phyloP scores from a whole-genome alignment of 2,329 filamentous ascomycete species.

The Gnomoniopsis sp. region DNA sequence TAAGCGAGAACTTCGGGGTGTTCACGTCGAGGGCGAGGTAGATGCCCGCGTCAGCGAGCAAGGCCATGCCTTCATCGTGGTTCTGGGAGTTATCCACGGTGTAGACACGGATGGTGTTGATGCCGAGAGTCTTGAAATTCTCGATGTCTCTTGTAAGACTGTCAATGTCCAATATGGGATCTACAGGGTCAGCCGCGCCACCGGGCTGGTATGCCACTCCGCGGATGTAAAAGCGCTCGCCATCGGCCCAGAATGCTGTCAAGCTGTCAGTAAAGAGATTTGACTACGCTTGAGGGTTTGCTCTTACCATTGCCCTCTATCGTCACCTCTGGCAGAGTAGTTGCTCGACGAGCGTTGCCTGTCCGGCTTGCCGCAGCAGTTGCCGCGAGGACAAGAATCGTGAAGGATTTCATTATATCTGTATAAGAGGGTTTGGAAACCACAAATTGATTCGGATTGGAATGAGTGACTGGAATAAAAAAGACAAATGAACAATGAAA shows the following conservation, averaged over 20 bases:
- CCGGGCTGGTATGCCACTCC: slow-evolving; percentile 63
- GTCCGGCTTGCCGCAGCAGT: background rate
- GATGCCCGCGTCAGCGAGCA: slow-evolving; percentile 78
- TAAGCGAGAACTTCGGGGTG: slow-evolving; percentile 83
- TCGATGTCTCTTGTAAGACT: slow-evolving; percentile 76
- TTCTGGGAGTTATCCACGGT: slow-evolving; percentile 80
- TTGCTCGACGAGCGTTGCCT: background rate
- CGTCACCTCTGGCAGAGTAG: slow-evolving; percentile 8
- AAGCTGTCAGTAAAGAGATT: background rate
- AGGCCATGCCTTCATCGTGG: slow-evolving; percentile 83
- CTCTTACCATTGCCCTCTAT: slow-evolving; percentile 12
- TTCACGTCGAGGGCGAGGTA: slow-evolving; percentile 92
- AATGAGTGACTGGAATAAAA: slow-evolving; percentile 2
- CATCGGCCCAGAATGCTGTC: slow-evolving; percentile 52
- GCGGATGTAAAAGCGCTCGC: slow-evolving; percentile 55
- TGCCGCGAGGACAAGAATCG: background rate
- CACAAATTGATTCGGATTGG: background rate
- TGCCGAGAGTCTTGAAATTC: slow-evolving; percentile 78
- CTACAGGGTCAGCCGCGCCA: slow-evolving; percentile 51
- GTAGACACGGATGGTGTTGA: slow-evolving; percentile 93
- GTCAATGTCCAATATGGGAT: slow-evolving; percentile 70
- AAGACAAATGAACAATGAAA: background rate
- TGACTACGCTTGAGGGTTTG: no score
- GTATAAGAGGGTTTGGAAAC: background rate
- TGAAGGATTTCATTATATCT: slow-evolving; percentile 6